A percentile compares a stretch with the other conserved stretches of the same genome.
These are phyloP conservation scores for Emericellopsis cladophorae DNA, from an alignment of 2,329 filamentous ascomycete genomes.

Conservation along the genomic window DNA sequence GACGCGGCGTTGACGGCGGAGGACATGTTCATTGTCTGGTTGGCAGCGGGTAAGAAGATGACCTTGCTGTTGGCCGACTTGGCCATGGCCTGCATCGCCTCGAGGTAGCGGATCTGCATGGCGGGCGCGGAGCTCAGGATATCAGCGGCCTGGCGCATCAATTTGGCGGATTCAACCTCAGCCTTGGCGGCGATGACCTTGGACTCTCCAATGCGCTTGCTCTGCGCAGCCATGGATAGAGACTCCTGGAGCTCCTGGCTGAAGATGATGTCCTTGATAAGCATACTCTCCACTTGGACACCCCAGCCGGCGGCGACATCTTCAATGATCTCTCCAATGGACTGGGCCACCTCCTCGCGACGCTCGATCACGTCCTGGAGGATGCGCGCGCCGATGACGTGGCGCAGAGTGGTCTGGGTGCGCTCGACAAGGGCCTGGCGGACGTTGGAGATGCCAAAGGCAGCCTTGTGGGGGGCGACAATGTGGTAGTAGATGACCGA, in stretches of 20 bases:
- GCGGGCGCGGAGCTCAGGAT: slow-evolving; percentile 84
- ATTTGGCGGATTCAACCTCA: slow-evolving; percentile 90
- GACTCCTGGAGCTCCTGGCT: slow-evolving; percentile 90
- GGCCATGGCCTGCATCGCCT: slow-evolving; percentile 98
- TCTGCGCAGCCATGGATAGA: slow-evolving; percentile 95
- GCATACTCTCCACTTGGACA: slow-evolving; percentile 93
- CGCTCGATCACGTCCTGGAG: slow-evolving; percentile 98
- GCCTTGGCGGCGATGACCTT: slow-evolving; percentile 97
- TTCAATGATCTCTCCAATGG: slow-evolving; percentile 94
- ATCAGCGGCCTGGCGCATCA: slow-evolving; percentile 88
- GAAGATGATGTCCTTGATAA: slow-evolving; percentile 99
- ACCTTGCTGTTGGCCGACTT: slow-evolving; percentile 85
- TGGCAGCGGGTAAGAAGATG: slow-evolving; percentile 60
- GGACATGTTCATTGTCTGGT: slow-evolving; percentile 37
- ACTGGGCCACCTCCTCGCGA: slow-evolving; percentile 90
- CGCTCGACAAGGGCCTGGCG: slow-evolving; percentile 94
- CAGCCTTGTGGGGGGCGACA: slow-evolving; percentile 86
- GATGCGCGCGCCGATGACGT: slow-evolving; percentile 90
- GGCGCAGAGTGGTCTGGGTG: slow-evolving; percentile 92
- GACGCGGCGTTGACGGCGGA: slow-evolving; percentile 29
- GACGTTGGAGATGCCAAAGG: slow-evolving; percentile 91
- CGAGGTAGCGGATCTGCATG: slow-evolving; percentile 97
- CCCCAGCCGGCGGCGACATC: slow-evolving; percentile 91
- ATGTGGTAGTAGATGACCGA: slow-evolving; percentile 99
- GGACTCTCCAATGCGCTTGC: slow-evolving; percentile 94